Percentiles rank a stretch among this genome's conserved stretches.
Conservation (phyloP, 257 asterid species). For the Phtheirospermum japonicum region DNA sequence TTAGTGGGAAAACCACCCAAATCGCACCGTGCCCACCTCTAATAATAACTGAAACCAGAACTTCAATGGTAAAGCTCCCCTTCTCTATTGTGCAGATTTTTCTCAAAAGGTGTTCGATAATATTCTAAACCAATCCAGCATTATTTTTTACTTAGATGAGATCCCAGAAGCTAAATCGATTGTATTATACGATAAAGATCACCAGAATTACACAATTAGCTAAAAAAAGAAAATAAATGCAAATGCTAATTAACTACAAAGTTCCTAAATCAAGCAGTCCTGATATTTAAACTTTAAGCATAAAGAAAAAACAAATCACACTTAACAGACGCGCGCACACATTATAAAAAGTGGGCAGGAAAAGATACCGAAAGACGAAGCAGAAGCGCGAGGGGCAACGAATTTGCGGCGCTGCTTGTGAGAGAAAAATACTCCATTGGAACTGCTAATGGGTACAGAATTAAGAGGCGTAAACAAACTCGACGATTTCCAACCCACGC, state of each 20-base stretch:
- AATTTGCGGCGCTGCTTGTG: constrained; percentile 31
- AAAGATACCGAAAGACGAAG: constrained; percentile 49
- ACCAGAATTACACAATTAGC: constrained; percentile 10
- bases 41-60: too few relatives aligned
- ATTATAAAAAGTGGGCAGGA: constrained; percentile 12
- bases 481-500: constrained; percentile 50
- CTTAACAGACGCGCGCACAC: not conserved
- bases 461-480: constrained; percentile 47
- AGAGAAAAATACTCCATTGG: constrained; percentile 30
- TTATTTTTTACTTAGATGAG: not conserved
- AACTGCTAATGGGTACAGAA: constrained; percentile 26
- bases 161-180: too few relatives aligned
- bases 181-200: not conserved
- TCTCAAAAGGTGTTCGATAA: not conserved
- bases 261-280: constrained; percentile 6
- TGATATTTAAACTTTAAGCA: too few relatives aligned
- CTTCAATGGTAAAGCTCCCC: too few relatives aligned
- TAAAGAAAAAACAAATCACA: not conserved
- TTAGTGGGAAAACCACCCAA: too few relatives aligned
- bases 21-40: too few relatives aligned
- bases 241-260: constrained; percentile 18
- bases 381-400: constrained; percentile 41
- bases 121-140: not conserved
- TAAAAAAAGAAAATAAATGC: constrained; percentile 13
- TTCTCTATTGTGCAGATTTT: too few relatives aligned